These are phyloP conservation scores for Pythium guiyangense DNA, from an alignment of 352 stramenopile species.

Conservation along the genomic window DNA sequence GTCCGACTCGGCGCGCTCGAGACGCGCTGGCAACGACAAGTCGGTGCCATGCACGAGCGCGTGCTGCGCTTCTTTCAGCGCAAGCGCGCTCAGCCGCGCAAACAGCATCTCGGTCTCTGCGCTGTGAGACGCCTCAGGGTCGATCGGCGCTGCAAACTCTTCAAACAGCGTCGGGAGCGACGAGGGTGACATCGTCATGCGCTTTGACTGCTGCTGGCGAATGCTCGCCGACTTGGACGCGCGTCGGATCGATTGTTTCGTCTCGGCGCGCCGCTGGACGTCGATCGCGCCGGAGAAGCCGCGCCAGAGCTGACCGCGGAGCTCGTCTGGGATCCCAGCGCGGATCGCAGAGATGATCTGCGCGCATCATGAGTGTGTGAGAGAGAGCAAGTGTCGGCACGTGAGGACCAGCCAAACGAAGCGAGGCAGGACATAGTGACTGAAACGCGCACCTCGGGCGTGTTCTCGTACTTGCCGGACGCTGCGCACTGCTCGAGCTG, in stretches of 20 bases:
- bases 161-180: constrained; percentile 33
- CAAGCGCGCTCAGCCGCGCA: constrained; percentile 44
- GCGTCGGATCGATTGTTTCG: constrained; percentile 49
- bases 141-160: constrained; percentile 38
- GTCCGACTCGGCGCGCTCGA: constrained; percentile 31
- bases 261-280: constrained; percentile 52
- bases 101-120: constrained; percentile 68
- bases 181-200: not conserved
- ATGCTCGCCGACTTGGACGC: constrained; percentile 42
- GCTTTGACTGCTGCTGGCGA: constrained; percentile 13
- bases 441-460: constrained; percentile 37
- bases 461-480: constrained; percentile 48
- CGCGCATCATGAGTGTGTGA: not conserved
- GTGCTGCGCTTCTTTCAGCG: constrained; percentile 33
- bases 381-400: not conserved
- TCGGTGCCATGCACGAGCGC: not conserved
- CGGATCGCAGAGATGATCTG: constrained; percentile 75
- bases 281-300: constrained; percentile 62
- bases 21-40: constrained; percentile 1
- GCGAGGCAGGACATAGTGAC: not conserved
- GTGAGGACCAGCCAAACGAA: too few species aligned
- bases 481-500: constrained; percentile 77
- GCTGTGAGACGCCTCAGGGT: constrained; percentile 28
- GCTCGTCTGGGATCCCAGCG: constrained; percentile 70
- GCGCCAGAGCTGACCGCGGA: constrained; percentile 71